Evolutionary conservation across 2,329 filamentous ascomycete genomes (phyloP), one percentile per base, ranked within the genome.

Genomic region (Blumeria hordei): DNA sequence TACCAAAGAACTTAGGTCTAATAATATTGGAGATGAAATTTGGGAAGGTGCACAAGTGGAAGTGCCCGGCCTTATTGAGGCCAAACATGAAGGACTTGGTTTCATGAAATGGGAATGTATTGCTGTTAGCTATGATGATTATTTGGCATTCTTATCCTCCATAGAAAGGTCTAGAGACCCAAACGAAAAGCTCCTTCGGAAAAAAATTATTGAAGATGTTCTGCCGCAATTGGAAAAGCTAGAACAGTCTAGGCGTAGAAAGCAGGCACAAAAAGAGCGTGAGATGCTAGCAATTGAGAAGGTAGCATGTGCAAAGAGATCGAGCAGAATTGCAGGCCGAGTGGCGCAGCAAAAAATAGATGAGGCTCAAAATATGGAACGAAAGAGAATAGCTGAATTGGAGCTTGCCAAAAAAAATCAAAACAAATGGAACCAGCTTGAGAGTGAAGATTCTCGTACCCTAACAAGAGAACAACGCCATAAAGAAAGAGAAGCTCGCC

Each of bases 271-370:
- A 58, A 73, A 83, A 61, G 78, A 93, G 65, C 85, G 81, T 58
- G 90, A 96, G 63, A 68, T 94, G 21, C 72, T 87, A 54, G 87
- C 80, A 60, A 68, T 94, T 60, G 82, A 90, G 61, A 90, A 92
- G 65, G 76, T 96, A 69, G 87, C 87, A n/a, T 85, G 83, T 56
- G 90, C 92, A 3, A 98, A 98, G 69, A 75, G 92, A 59, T 98
- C 92, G 0, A 94, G 86, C 63, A 80, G 92, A 59, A 78, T 98
- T 60, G 88, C 90, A 16, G 76, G 77, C 59, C 93, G 87, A 64
- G 71, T 80, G 36, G 88, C 95, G 64, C 82, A 79, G 59, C 84
- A 88, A 63, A 81, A 78, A 61, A 73, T 83, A 58, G 80, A 86
- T 57, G 76, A 83, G 60, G 74, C 74, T 16, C 78, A 74, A 9